These are phyloP conservation scores for Pelargonium citronellum DNA, from an alignment of 441 rosid species.

Conservation along the genomic window DNA sequence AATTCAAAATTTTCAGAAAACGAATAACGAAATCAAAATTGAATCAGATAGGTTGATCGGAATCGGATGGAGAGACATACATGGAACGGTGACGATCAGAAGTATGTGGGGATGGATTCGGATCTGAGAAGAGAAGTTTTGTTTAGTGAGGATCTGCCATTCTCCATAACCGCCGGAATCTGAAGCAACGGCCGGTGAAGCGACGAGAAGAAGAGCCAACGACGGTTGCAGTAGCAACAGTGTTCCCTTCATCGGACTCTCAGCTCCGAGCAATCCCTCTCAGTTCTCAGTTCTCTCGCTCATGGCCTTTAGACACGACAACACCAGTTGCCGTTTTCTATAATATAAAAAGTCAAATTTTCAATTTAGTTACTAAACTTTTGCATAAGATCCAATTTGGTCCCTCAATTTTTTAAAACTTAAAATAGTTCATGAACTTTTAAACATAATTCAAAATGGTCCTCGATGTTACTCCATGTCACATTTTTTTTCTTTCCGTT, in stretches of 20 bases:
- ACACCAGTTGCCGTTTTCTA: background rate
- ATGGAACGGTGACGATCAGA: conserved; percentile 68
- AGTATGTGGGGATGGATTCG: conserved; percentile 62
- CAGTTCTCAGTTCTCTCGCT: background rate
- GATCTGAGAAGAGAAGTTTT: conserved; percentile 81
- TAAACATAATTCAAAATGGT: too few species aligned
- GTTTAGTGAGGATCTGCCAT: conserved; percentile 69
- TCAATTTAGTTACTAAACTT: too few species aligned
- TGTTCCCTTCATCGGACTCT: background rate
- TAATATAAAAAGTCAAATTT: too few species aligned
- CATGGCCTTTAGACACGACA: conserved; percentile 1
- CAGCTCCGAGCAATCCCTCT: background rate
- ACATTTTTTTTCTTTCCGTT: too few species aligned
- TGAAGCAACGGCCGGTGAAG: conserved; percentile 1
- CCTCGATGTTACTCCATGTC: too few species aligned
- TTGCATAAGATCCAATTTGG: too few species aligned
- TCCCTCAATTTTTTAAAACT: too few species aligned
- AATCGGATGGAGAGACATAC: conserved; percentile 27
- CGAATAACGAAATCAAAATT: background rate
- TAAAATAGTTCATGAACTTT: too few species aligned
- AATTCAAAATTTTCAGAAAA: background rate
- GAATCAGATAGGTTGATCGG: background rate
- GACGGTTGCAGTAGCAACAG: background rate
- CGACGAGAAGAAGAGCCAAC: background rate
- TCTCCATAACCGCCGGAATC: conserved; percentile 29